Conservation (phyloP, 2,329 filamentous ascomycete species). For the Pseudogymnoascus sp. region DNA sequence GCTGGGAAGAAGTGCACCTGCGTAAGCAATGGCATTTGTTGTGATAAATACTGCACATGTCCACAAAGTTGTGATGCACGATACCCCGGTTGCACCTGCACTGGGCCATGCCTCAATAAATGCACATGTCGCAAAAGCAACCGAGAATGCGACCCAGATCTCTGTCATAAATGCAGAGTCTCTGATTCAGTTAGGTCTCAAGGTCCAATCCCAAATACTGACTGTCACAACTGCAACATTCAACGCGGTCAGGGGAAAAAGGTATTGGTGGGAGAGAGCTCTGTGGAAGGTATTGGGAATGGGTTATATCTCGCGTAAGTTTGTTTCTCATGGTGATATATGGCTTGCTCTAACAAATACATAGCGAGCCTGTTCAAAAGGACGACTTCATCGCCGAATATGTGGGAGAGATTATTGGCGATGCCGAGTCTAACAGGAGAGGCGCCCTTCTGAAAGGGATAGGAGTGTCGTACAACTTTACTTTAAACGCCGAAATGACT, state of each 20-base stretch:
- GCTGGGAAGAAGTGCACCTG: not conserved
- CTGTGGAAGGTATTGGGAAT: conserved; percentile 60
- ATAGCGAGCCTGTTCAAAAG: conserved; percentile 25
- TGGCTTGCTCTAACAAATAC: conserved; percentile 31
- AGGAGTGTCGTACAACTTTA: conserved; percentile 40
- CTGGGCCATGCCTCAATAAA: conserved; percentile 42
- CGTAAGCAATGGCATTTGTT: not conserved
- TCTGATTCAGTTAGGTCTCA: not conserved
- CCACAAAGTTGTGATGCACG: not conserved
- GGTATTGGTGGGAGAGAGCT: conserved; percentile 61
- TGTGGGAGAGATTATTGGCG: conserved; percentile 54
- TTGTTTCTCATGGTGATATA: conserved; percentile 20
- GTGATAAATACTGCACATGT: not conserved
- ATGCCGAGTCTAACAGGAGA: conserved; percentile 21
- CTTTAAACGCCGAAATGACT: conserved; percentile 37
- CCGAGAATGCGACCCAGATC: conserved; percentile 70
- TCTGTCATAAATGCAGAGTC: conserved; percentile 39
- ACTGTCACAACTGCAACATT: conserved; percentile 64
- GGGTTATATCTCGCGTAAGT: conserved; percentile 65
- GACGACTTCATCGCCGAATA: conserved; percentile 77
- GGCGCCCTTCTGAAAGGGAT: conserved; percentile 28
- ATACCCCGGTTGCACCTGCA: not conserved
- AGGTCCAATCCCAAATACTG: not conserved
- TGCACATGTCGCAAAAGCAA: conserved; percentile 67
- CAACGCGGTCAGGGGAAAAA: conserved; percentile 59